A percentile compares a stretch with the other conserved stretches of the same genome.
Conservation (phyloP, 805 yeast genomes). For the Metschnikowia colocasiae region DNA sequence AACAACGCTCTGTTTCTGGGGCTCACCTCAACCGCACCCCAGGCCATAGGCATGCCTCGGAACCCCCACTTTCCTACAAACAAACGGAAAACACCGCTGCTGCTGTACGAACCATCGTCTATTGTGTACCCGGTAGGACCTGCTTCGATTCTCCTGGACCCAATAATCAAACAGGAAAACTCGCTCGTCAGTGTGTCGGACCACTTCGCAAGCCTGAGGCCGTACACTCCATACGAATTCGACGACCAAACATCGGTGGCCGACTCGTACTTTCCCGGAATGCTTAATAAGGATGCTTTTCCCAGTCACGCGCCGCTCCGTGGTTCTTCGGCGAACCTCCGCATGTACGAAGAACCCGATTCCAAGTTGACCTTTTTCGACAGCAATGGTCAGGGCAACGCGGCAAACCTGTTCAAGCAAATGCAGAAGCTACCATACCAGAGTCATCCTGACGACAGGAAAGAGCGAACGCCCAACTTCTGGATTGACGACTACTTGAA, state of each 20-base stretch:
- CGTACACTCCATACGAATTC: slow-evolving; percentile 17
- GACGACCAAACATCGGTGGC: slow-evolving; percentile 14
- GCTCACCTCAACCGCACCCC: slow-evolving; percentile 8
- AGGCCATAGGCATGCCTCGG: slow-evolving; percentile 7
- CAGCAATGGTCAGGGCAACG: background rate
- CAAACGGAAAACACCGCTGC: slow-evolving; percentile 16
- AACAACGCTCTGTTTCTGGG: slow-evolving; percentile 5
- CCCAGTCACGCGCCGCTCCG: background rate
- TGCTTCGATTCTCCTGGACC: slow-evolving; percentile 10
- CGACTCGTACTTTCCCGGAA: slow-evolving; percentile 8
- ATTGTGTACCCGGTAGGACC: slow-evolving; percentile 12
- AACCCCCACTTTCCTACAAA: slow-evolving; percentile 11
- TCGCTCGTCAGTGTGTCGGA: slow-evolving; percentile 34
- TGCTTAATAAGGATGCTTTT: background rate
- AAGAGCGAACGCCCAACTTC: background rate
- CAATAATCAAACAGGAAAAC: slow-evolving; percentile 22
- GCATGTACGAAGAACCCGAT: background rate
- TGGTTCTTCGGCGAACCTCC: background rate
- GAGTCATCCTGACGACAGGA: background rate
- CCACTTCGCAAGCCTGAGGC: slow-evolving; percentile 19
- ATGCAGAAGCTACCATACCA: background rate
- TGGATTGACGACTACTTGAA: slow-evolving; percentile 5
- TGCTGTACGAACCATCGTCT: slow-evolving; percentile 18
- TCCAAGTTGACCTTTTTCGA: slow-evolving; percentile 2
- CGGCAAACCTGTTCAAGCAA: background rate